phyloP scores from a whole-genome alignment of 2,329 filamentous ascomycete genomes.

The Aspergillus eucalypticola region DNA sequence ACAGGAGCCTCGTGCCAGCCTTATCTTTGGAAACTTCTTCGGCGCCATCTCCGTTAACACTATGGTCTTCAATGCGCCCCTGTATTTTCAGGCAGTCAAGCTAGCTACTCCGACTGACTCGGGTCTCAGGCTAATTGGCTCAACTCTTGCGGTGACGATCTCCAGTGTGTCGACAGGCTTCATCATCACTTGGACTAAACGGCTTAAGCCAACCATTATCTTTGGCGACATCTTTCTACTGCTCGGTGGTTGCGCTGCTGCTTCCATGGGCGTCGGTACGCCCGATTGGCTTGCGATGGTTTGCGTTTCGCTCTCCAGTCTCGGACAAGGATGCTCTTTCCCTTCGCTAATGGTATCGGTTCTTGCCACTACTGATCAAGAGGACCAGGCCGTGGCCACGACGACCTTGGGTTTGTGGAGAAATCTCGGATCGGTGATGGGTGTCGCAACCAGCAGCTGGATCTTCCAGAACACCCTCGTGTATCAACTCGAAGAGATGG shows the following conservation, averaged over 20 bases:
- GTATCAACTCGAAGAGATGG: slow-evolving; percentile 58
- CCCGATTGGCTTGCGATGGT: slow-evolving; percentile 57
- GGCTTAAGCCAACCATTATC: slow-evolving; percentile 61
- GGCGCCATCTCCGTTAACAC: slow-evolving; percentile 52
- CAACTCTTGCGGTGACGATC: slow-evolving; percentile 58
- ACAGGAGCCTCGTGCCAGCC: slow-evolving; percentile 48
- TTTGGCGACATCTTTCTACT: slow-evolving; percentile 53
- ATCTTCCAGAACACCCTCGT: slow-evolving; percentile 71
- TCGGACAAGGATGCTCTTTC: slow-evolving; percentile 66
- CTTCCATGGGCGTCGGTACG: slow-evolving; percentile 53
- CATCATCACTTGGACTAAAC: slow-evolving; percentile 60
- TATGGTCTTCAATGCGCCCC: slow-evolving; percentile 69
- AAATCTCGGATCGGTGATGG: slow-evolving; percentile 69
- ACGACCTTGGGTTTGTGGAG: slow-evolving; percentile 72
- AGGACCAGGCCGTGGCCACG: slow-evolving; percentile 68
- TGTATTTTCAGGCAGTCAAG: slow-evolving; percentile 76
- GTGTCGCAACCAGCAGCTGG: slow-evolving; percentile 70
- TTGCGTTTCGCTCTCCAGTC: slow-evolving; percentile 57
- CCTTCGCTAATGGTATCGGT: slow-evolving; percentile 65
- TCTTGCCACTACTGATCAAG: slow-evolving; percentile 59
- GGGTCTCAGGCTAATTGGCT: slow-evolving; percentile 69
- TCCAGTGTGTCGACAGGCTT: slow-evolving; percentile 62
- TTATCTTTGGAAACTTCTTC: slow-evolving; percentile 57
- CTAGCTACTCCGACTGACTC: slow-evolving; percentile 68
- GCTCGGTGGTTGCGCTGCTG: slow-evolving; percentile 54